Evolutionary conservation across 768 basidiomycete genomes (phyloP), one percentile per base, ranked within the genome.

Genomic region (Pilatotrama ljubarskyi): DNA sequence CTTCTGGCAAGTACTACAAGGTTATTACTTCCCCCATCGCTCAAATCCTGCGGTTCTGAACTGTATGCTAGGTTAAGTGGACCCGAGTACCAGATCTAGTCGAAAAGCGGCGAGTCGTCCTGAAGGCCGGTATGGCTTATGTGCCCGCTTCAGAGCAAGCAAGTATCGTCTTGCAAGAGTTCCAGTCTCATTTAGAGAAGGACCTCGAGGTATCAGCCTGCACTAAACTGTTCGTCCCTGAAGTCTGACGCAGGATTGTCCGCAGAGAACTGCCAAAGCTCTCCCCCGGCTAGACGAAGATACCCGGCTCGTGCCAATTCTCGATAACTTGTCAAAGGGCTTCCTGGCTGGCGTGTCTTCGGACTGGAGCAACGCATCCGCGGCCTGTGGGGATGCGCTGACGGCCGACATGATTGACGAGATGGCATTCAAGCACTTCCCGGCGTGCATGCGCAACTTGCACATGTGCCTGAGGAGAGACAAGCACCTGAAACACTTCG

Each of bases 391-490:
- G 0, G 85, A 87, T 29, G 83, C 82, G 44, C 86, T 98, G 64
- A 95, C 84, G 59, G 95, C 95, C 0, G 96, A 97, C 52, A 95
- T 96, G 95, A 80, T 99, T 1, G 91, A 97, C 67, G 88, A 88
- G 32, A 76, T 98, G 26, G 86, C 95, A 0, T 79, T 76, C 66
- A 89, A 88, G 72, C 93, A 98, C 71, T 98, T 93, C 82, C 97
- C 97, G 0, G 77, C 93, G 65, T 99, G 97, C 72, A 97, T 97
- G 95, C 86, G 93, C 50, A 88, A 87, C 65, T 75, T 97, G 52
- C 95, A 98, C 69, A 90, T 91, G 53, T 84, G 78, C 52, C 75
- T 98, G 58, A 80, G 83, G 62, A 77, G 82, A 64, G 90, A 93
- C 71, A 82, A 85, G 50, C 96, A 98, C 71, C 76, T 99, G 64